Evolutionary conservation across 2,329 filamentous ascomycete species (phyloP), one percentile per base, ranked within the genome.

Genomic region (Alternaria solani): DNA sequence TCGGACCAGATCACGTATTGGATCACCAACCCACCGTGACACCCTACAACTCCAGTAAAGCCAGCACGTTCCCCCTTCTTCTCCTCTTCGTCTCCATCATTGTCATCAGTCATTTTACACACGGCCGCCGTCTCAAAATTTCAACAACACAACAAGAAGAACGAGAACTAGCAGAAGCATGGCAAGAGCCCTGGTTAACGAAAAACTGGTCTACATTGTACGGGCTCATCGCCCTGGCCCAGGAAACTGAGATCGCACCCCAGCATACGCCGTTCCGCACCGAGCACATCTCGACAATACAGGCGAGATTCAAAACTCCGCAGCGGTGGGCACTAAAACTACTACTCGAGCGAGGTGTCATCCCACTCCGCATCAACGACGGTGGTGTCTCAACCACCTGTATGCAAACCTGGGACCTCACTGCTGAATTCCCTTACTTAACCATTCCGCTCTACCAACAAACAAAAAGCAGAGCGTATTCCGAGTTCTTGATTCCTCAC

Each of bases 401-500:
- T 7, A 48, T 26, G 1, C 8, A 4, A 11, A 38, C 6, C 7
- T 59, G 56, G 51, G n/a, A 28, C n/a, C 25, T 23, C 7, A 48
- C 18, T n/a, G 5, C 25, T 2, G 18, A 16, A 2, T 59, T 59
- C 23, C 56, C 51, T 0, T 55, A 20, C 26, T 0, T 59, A 2
- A 18, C 34, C 2, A 14, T 55, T 4, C 36, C 51, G 3, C 0
- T 5, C 0, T 59, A 11, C 7, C 43, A 18, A 4, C 56, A 59
- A 16, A 14, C 8, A 1, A 70, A 68, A 34, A 51, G 38, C n/a
- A 51, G 68, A 1, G 67, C 64, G 0, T 64, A 46, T 32, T 65
- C 70, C 30, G 63, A 64, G 6, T 69, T 73, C 28, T 3, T 63
- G 16, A 36, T 72, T 6, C 66, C 68, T 9, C 44, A 55, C 34